phyloP scores from a whole-genome alignment of 2,329 filamentous ascomycete species.

The Sporothrix inflata region DNA sequence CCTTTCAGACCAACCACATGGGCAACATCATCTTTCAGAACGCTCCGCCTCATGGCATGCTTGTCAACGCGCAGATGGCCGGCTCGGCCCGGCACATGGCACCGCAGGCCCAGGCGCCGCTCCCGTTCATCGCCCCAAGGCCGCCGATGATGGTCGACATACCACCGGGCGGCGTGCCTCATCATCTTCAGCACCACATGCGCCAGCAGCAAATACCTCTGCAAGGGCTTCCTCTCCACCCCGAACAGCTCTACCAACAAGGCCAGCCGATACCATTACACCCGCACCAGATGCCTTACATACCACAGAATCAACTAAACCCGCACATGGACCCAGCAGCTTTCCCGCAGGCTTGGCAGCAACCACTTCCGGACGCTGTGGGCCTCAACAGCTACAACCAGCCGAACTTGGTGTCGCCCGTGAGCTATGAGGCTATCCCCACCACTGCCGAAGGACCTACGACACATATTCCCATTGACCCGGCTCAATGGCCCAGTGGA shows the following conservation, averaged over 20 bases:
- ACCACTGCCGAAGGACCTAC: not conserved
- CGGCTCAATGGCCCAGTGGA: conserved; percentile 2
- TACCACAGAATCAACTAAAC: not conserved
- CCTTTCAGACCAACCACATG: conserved; percentile 55
- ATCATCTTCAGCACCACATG: conserved; percentile 18
- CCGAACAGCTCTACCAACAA: not conserved
- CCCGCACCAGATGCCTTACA: not conserved
- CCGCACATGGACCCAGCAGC: not conserved
- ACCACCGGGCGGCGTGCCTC: not conserved
- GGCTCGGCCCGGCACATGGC: conserved; percentile 44
- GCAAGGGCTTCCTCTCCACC: not conserved
- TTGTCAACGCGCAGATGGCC: conserved; percentile 50
- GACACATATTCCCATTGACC: not conserved
- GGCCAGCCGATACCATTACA: not conserved
- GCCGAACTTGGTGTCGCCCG: not conserved
- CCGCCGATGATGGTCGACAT: conserved; percentile 42
- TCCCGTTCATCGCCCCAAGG: conserved; percentile 57
- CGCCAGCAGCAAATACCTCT: conserved; percentile 18
- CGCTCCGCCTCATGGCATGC: conserved; percentile 49
- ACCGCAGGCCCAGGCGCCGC: conserved; percentile 44
- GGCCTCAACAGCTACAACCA: not conserved
- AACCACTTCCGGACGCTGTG: not conserved
- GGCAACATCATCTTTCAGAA: conserved; percentile 50
- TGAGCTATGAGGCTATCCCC: not conserved
- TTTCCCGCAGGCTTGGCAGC: conserved; percentile 12